Conservation (phyloP, 352 stramenopile species). For the Thalassiosira hispida region DNA sequence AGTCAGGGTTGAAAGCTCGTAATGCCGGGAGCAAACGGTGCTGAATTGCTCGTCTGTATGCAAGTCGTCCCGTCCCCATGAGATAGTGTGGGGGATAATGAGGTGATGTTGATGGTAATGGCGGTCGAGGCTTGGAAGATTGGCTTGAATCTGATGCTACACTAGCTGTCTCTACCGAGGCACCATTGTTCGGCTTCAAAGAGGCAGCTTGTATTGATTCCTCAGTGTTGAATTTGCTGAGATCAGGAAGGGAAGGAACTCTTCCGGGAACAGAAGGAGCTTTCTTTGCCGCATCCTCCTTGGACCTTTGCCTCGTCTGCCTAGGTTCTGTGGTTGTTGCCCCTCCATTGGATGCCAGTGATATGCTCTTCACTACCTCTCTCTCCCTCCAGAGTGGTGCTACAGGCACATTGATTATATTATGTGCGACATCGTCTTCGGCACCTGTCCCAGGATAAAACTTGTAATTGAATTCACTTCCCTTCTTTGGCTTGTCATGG, state of each 20-base stretch:
- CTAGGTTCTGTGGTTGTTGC: constrained; percentile 18
- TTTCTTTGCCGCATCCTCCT: constrained; percentile 22
- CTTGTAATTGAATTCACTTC: constrained; percentile 72
- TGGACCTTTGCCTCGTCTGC: constrained; percentile 55
- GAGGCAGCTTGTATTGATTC: constrained; percentile 8
- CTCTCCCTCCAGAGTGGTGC: constrained; percentile 85
- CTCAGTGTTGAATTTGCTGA: constrained; percentile 22
- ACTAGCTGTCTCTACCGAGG: constrained; percentile 26
- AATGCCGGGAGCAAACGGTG: constrained; percentile 85
- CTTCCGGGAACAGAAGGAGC: constrained; percentile 23
- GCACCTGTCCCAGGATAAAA: constrained; percentile 87
- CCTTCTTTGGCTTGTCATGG: constrained; percentile 72
- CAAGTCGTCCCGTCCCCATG: constrained; percentile 62
- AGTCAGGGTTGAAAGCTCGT: constrained; percentile 90
- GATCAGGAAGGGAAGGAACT: constrained; percentile 26
- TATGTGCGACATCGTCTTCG: constrained; percentile 84
- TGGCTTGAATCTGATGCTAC: constrained; percentile 32
- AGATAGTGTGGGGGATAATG: constrained; percentile 55
- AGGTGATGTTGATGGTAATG: constrained; percentile 24
- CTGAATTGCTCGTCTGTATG: constrained; percentile 83
- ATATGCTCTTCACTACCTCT: constrained; percentile 56
- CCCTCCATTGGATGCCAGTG: constrained; percentile 32
- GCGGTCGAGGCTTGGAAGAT: constrained; percentile 36
- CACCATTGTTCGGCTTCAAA: constrained; percentile 19
- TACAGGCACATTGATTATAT: constrained; percentile 89